Evolutionary conservation across 1,139 yeast genomes (phyloP), one percentile per base, ranked within the genome.

Genomic region (Debaryomycetaceae sp.): DNA sequence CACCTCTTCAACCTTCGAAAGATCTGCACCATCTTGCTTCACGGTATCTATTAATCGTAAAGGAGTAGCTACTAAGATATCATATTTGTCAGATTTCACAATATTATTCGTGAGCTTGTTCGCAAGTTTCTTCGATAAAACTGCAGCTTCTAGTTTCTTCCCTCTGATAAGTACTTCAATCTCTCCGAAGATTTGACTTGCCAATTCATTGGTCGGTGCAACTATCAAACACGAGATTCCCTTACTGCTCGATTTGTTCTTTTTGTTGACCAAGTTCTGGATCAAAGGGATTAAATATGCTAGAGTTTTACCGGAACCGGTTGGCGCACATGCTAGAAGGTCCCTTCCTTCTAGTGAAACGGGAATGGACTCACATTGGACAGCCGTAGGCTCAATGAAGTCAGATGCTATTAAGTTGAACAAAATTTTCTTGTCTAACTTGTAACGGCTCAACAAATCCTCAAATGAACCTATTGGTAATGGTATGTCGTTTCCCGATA

Each of bases 321-420:
- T 48, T n/a, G 51, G 51, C 5, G 51, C 51, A 46, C 51, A 48
- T 14, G 48, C 51, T 11, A 89, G 72, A 40, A 89, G 60, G 58
- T 89, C 96, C 48, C 93, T 76, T 24, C 72, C 74, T 42, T 76
- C 71, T 42, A 87, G 68, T 33, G 87, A 68, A 17, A 81, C 69
- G 1, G 97, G 96, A 35, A 90, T 83, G 1, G 88, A 78, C 62
- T 89, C 96, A 54, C 91, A 80, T 68, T 93, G 99, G 53, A 93
- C 87, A 1, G 97, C 83, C 0, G 99, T 93, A 6, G 99, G 99
- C 50, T 82, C 87, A 4, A 81, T 76, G 58, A 90, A 91, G 44
- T 83, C 87, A 42, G 83, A 78, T 14, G 78, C 78, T 27, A 84
- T 71, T 48, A 93, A 68, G 57, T 91, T 90, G 36, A 75, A 66